Evolutionary conservation across 495 filamentous ascomycete species (phyloP).

Genomic region (Penicillium malachiteum): DNA sequence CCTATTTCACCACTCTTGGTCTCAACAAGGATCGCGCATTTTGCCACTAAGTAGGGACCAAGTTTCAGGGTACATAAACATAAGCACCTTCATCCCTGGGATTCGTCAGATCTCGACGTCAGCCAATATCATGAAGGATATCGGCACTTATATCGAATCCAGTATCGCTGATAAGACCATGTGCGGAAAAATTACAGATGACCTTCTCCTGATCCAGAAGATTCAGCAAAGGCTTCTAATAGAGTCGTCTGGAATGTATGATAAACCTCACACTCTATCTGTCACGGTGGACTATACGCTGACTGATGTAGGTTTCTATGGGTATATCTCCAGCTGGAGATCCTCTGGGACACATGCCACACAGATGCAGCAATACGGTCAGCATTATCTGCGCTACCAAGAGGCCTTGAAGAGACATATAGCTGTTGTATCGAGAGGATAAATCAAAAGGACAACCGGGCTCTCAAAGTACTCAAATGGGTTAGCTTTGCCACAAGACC

Average conservation of each 20-base stretch:
- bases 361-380: constrained; percentile 24
- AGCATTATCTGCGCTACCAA: constrained; percentile 21
- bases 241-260: not conserved
- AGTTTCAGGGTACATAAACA: constrained; percentile 18
- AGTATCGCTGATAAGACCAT: constrained; percentile 22
- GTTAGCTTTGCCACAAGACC: constrained; percentile 27
- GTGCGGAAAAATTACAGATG: constrained; percentile 18
- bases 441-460: constrained; percentile 6
- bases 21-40: constrained; percentile 6
- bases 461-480: constrained; percentile 26
- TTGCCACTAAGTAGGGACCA: constrained; percentile 21
- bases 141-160: constrained; percentile 20
- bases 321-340: constrained; percentile 31
- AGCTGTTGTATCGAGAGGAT: constrained; percentile 19
- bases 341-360: constrained; percentile 27
- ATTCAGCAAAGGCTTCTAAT: not conserved
- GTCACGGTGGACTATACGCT: not conserved
- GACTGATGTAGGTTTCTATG: constrained; percentile 25
- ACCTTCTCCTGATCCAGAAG: constrained; percentile 12
- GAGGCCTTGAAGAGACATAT: constrained; percentile 28
- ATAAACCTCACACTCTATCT: not conserved
- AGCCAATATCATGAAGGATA: constrained; percentile 20
- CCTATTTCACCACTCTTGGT: not conserved
- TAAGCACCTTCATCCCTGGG: constrained; percentile 14
- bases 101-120: constrained; percentile 23